phyloP scores from a whole-genome alignment of 176 grass and related monocot species.

The Triticum urartu region DNA sequence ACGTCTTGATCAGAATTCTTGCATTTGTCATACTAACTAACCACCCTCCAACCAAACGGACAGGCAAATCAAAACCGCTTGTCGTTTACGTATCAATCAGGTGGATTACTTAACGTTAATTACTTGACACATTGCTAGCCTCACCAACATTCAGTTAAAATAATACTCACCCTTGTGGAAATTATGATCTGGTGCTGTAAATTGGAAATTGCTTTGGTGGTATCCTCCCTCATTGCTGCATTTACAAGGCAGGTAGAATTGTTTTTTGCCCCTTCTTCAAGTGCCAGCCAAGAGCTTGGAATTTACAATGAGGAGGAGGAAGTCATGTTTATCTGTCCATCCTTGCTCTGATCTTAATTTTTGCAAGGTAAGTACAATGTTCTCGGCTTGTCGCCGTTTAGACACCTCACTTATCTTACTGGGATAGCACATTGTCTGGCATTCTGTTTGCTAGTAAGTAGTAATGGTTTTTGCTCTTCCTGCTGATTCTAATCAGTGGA shows the following conservation, averaged over 20 bases:
- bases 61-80: not conserved
- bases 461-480: slow-evolving; percentile 21
- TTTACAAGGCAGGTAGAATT: slow-evolving; percentile 21
- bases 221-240: not conserved
- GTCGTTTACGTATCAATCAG: not conserved
- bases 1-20: not conserved
- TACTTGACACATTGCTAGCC: not conserved
- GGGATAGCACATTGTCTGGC: not conserved
- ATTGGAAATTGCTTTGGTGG: not conserved
- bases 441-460: not conserved
- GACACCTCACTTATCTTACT: not conserved
- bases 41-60: slow-evolving; percentile 19
- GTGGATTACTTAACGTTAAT: not conserved
- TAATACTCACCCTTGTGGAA: not conserved
- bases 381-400: not conserved
- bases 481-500: not conserved
- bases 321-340: not conserved
- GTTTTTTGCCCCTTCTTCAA: not conserved
- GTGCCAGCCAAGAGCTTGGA: slow-evolving; percentile 4
- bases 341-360: not conserved
- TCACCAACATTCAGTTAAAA: slow-evolving; percentile 12
- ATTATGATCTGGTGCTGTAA: not conserved
- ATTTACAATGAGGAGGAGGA: not conserved
- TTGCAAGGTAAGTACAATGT: not conserved
- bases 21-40: slow-evolving; percentile 27